These are phyloP conservation scores for Schizopora paradoxa DNA, from an alignment of 1,284 basidiomycete genomes.

Conservation along the genomic window DNA sequence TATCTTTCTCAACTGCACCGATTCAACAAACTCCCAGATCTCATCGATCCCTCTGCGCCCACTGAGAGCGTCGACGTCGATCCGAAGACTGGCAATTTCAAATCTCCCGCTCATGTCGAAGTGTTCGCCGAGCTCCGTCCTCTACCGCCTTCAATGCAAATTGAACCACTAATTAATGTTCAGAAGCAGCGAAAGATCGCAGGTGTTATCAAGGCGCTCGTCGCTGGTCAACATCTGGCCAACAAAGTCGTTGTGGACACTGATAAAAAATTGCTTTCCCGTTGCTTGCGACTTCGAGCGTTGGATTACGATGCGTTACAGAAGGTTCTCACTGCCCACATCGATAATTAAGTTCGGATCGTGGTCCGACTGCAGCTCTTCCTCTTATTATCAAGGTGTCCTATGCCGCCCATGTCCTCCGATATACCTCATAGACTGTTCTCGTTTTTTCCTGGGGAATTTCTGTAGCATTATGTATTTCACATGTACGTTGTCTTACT, in stretches of 20 bases:
- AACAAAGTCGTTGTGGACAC: conserved; percentile 62
- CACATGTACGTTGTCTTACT: neutral
- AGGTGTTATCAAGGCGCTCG: conserved; percentile 67
- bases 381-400: too few relatives aligned
- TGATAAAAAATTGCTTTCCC: conserved; percentile 70
- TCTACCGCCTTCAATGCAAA: conserved; percentile 65
- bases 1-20: conserved; percentile 72
- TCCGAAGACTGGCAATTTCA: conserved; percentile 53
- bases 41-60: conserved; percentile 79
- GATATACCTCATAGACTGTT: neutral
- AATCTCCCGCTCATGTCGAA: conserved; percentile 65
- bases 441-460: neutral
- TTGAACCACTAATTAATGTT: conserved; percentile 84
- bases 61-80: conserved; percentile 63
- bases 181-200: conserved; percentile 83
- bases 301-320: conserved; percentile 49
- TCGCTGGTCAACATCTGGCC: conserved; percentile 77
- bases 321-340: conserved; percentile 15
- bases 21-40: conserved; percentile 65
- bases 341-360: conserved; percentile 5
- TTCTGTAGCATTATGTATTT: neutral
- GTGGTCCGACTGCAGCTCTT: too few relatives aligned
- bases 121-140: conserved; percentile 67
- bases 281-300: conserved; percentile 66
- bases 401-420: too few relatives aligned